Conservation (phyloP, 2,329 filamentous ascomycete species). For the Epicoccum nigrum region DNA sequence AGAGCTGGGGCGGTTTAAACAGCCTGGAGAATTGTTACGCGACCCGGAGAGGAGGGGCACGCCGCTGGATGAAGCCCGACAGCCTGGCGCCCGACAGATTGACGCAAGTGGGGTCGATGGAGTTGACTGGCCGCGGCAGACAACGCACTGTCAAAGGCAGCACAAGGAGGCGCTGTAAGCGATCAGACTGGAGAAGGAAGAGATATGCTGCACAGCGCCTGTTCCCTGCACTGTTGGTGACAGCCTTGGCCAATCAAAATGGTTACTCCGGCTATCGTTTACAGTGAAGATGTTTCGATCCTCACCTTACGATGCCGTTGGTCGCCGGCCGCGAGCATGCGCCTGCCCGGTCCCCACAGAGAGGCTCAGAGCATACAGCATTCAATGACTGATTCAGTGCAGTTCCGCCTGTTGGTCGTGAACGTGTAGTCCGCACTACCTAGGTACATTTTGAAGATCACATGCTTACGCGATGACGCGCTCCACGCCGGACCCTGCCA, state of each 20-base stretch:
- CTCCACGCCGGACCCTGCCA: constrained; percentile 10
- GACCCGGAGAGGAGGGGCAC: constrained; percentile 36
- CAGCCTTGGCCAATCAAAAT: constrained; percentile 11
- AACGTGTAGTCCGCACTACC: too few species aligned
- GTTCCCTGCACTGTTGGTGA: neutral
- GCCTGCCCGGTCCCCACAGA: constrained; percentile 1
- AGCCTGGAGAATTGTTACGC: constrained; percentile 27
- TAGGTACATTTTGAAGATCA: neutral
- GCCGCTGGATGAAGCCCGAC: constrained; percentile 20
- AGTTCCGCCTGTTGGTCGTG: too few species aligned
- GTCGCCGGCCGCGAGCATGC: neutral
- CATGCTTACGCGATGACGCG: constrained; percentile 14
- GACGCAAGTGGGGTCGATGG: constrained; percentile 7
- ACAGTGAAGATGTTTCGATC: neutral
- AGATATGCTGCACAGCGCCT: neutral
- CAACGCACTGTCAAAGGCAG: constrained; percentile 8
- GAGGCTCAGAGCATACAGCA: too few species aligned
- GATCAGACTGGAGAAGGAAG: neutral
- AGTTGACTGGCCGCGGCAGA: neutral
- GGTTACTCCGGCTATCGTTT: constrained; percentile 4
- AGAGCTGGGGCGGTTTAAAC: constrained; percentile 19
- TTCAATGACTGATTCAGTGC: too few species aligned
- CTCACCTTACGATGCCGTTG: constrained; percentile 3
- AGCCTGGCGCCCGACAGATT: constrained; percentile 6
- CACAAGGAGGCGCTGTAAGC: neutral